Conservation (phyloP, 352 stramenopile genomes). For the Phytophthora palmivora region DNA sequence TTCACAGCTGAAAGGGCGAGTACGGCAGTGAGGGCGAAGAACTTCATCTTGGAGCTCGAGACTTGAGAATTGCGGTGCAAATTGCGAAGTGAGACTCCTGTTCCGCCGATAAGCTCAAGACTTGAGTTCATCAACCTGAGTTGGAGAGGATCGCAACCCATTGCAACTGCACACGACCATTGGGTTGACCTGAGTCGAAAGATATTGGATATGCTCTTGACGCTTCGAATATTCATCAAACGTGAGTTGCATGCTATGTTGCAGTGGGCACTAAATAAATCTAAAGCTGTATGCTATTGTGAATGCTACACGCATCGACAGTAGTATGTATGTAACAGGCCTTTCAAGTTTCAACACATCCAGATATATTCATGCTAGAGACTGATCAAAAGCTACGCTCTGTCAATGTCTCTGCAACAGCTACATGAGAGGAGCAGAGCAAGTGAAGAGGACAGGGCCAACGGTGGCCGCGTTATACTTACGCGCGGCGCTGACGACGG, state of each 20-base stretch:
- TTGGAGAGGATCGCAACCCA: too few relatives aligned
- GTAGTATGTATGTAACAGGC: not conserved
- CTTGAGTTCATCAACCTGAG: too few relatives aligned
- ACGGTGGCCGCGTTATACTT: constrained; percentile 7
- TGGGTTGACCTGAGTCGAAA: too few relatives aligned
- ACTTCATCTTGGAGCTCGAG: constrained; percentile 16
- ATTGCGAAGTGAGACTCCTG: constrained; percentile 19
- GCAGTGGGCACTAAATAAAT: too few relatives aligned
- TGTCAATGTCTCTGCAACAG: constrained; percentile 2
- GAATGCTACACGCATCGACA: not conserved
- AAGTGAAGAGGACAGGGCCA: not conserved
- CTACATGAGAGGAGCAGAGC: constrained; percentile 3
- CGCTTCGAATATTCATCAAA: too few relatives aligned
- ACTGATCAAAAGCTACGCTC: not conserved
- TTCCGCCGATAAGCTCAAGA: constrained; percentile 2
- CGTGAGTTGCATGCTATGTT: too few relatives aligned
- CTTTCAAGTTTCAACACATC: constrained; percentile 7
- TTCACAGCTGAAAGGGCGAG: constrained; percentile 6
- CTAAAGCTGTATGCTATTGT: too few relatives aligned
- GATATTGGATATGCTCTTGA: too few relatives aligned
- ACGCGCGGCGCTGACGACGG: constrained; percentile 12
- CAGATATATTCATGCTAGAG: constrained; percentile 5
- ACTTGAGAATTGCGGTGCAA: constrained; percentile 11
- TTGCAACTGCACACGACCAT: too few relatives aligned
- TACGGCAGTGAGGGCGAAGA: constrained; percentile 7